Evolutionary conservation across 345 rosid genomes (phyloP), one percentile per base, ranked within the genome.

Genomic region (Euphorbia pulcherrima): DNA sequence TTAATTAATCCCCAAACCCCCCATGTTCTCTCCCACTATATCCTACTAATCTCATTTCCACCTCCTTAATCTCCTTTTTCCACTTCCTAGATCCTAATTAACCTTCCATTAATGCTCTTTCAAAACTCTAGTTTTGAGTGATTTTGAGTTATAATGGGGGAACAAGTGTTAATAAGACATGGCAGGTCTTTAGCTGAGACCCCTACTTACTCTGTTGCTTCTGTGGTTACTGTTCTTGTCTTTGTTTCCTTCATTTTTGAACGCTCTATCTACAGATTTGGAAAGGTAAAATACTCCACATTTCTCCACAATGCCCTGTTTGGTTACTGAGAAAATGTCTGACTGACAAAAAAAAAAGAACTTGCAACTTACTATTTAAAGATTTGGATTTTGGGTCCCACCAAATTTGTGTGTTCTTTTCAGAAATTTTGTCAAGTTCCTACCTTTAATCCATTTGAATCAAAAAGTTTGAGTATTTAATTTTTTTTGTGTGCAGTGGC

Each of bases 171-270:
- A 39, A 10, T 52, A 18, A 27, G 74, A 52, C 68, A 29, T n/a
- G 74, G 68, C 21, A 70, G 74, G 68, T 92, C 98, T 79, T 75
- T 92, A 26, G 92, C 93, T 0, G 98, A 92, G 84, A 92, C 98
- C 20, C 98, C 98, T 54, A 90, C 93, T 46, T 90, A 92, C 75
- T 76, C 87, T 71, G 98, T 92, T 74, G 98, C 98, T 75, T 79
- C 93, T 1, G 88, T 92, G 16, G 78, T 84, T 48, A 86, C 97
- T 37, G 93, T 90, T 39, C 46, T 70, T 41, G 74, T 70, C 53
- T 70, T 70, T n/a, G 68, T 50, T 8, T 70, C 68, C 68, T 70
- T 62, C 62, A 69, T 88, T 35, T 83, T 87, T 56, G 85, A 92
- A 74, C 87, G 97, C 18, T 82, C 96, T 67, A 88, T 92, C 60